Percentiles rank a stretch among this genome's conserved stretches.
Evolutionary conservation across 2,329 filamentous ascomycete genomes (phyloP).

Genomic region (Coccinonectria pachysandricola): DNA sequence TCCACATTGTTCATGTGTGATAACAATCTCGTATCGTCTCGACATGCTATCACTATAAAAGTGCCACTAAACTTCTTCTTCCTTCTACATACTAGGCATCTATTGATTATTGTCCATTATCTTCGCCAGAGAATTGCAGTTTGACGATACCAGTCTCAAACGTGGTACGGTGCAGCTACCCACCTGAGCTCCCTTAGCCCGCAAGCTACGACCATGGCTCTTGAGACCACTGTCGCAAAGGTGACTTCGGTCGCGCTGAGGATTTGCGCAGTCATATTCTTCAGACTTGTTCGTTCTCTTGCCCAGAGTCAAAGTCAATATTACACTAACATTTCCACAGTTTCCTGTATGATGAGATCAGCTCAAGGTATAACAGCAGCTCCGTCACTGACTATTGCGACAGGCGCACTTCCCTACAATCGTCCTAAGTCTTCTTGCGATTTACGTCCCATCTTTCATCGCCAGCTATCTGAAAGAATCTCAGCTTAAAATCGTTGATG

Average conservation of each 20-base stretch:
- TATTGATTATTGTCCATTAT: too few species aligned
- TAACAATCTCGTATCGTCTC: too few species aligned
- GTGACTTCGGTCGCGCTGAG: slow-evolving; percentile 28
- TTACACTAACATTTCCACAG: too few species aligned
- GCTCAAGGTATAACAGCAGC: too few species aligned
- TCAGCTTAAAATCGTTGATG: slow-evolving; percentile 47
- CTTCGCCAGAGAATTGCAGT: too few species aligned
- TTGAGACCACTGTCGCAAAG: slow-evolving; percentile 23
- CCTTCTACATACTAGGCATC: too few species aligned
- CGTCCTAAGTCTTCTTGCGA: slow-evolving; percentile 50
- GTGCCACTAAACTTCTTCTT: too few species aligned
- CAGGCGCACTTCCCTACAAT: slow-evolving; percentile 37
- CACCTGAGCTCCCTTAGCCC: slow-evolving; percentile 5
- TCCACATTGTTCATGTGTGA: too few species aligned
- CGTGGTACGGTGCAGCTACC: too few species aligned
- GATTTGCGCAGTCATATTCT: slow-evolving; percentile 26
- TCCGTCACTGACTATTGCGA: slow-evolving; percentile 5
- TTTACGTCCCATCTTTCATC: slow-evolving; percentile 57
- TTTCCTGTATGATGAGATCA: slow-evolving; percentile 29
- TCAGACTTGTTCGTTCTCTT: slow-evolving; percentile 24
- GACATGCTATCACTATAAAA: too few species aligned
- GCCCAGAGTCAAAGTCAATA: too few species aligned
- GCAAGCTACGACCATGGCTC: slow-evolving; percentile 16
- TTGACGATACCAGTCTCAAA: too few species aligned
- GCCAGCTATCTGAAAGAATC: slow-evolving; percentile 46